Conservation (phyloP, 805 yeast species). For the Ogataea methanolica region DNA sequence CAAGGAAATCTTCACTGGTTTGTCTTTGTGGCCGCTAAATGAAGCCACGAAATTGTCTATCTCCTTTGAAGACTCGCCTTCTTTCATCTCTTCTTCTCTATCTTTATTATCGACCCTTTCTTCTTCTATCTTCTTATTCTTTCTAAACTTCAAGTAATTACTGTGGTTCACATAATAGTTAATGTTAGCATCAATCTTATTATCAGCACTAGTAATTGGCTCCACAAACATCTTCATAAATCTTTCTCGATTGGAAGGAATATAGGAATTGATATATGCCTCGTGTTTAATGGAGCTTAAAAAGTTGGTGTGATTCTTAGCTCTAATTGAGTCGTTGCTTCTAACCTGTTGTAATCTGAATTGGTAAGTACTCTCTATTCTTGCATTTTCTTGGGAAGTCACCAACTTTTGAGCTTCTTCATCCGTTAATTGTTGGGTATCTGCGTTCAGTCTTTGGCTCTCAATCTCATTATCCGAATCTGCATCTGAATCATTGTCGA, state of each 20-base stretch:
- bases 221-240: slow-evolving; percentile 28
- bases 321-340: slow-evolving; percentile 24
- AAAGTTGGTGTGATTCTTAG: slow-evolving; percentile 33
- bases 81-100: slow-evolving; percentile 31
- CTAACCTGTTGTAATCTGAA: slow-evolving; percentile 14
- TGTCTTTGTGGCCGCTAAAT: slow-evolving; percentile 8
- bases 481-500: slow-evolving; percentile 9
- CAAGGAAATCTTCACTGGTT: slow-evolving; percentile 20
- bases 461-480: slow-evolving; percentile 28
- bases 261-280: slow-evolving; percentile 13
- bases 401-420: slow-evolving; percentile 16
- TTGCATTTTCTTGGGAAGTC: slow-evolving; percentile 18
- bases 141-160: slow-evolving; percentile 39
- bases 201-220: slow-evolving; percentile 16
- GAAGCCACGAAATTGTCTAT: slow-evolving; percentile 14
- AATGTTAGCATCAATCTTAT: slow-evolving; percentile 31
- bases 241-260: slow-evolving; percentile 18
- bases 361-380: slow-evolving; percentile 12
- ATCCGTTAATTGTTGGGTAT: slow-evolving; percentile 19
- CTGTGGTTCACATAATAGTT: slow-evolving; percentile 38
- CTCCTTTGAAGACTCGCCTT: slow-evolving; percentile 12
- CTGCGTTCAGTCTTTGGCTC: slow-evolving; percentile 21
- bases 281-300: slow-evolving; percentile 26
- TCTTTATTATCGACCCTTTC: slow-evolving; percentile 38
- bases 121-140: slow-evolving; percentile 35